phyloP scores from a whole-genome alignment of 1,284 basidiomycete genomes.

The Xanthoconium separans region DNA sequence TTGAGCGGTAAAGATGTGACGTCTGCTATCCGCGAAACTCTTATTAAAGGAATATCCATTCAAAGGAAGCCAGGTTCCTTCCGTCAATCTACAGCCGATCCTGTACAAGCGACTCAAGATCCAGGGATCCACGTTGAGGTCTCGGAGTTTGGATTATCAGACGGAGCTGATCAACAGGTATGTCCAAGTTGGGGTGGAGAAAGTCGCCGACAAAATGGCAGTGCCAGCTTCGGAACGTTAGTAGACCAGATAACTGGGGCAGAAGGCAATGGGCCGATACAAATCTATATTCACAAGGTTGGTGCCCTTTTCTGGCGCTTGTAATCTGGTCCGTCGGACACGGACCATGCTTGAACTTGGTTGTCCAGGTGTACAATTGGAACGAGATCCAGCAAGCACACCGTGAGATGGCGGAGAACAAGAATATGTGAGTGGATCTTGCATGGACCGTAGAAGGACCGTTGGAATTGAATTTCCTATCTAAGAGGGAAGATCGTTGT shows the following conservation, averaged over 20 bases:
- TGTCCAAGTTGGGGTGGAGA: constrained; percentile 13
- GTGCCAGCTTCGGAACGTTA: constrained; percentile 45
- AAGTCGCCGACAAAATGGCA: background rate
- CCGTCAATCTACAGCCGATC: constrained; percentile 67
- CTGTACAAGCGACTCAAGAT: constrained; percentile 87
- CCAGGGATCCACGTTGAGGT: constrained; percentile 86
- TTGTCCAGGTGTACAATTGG: constrained; percentile 74
- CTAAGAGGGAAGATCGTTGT: constrained; percentile 59
- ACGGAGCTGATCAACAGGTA: constrained; percentile 70
- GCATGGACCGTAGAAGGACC: background rate
- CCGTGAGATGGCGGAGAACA: constrained; percentile 84
- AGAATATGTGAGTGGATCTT: constrained; percentile 53
- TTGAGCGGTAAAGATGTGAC: constrained; percentile 58
- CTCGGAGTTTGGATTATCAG: constrained; percentile 81
- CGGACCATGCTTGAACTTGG: constrained; percentile 9
- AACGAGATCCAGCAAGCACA: constrained; percentile 82
- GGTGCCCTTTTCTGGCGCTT: constrained; percentile 15
- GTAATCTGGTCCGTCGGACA: constrained; percentile 17
- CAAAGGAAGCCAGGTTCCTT: constrained; percentile 63
- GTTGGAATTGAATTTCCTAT: background rate
- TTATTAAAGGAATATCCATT: constrained; percentile 20
- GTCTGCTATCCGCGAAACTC: constrained; percentile 22
- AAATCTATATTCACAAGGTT: constrained; percentile 78
- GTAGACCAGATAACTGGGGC: constrained; percentile 60
- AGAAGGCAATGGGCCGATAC: constrained; percentile 59